phyloP scores from a whole-genome alignment of 2,329 filamentous ascomycete genomes.

The Coniochaeta ligniaria region DNA sequence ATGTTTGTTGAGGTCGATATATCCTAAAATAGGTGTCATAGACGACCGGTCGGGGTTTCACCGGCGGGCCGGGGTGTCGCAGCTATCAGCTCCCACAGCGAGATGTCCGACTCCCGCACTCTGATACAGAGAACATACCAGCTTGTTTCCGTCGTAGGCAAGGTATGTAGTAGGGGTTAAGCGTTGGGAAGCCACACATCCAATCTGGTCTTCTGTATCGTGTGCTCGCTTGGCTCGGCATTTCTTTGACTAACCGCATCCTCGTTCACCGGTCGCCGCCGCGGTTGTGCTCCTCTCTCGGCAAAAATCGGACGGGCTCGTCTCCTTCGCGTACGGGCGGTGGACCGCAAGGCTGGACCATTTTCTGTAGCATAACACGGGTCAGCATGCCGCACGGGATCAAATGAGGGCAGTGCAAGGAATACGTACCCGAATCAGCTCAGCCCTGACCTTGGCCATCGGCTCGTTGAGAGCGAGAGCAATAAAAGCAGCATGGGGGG shows the following conservation, averaged over 20 bases:
- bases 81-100: too few species aligned
- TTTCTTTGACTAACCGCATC: neutral
- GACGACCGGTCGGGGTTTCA: too few species aligned
- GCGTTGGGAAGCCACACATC: too few species aligned
- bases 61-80: too few species aligned
- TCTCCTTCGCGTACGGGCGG: conserved; percentile 50
- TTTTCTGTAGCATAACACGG: conserved; percentile 40
- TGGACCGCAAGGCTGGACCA: conserved; percentile 55
- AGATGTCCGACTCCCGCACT: too few species aligned
- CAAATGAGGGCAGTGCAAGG: conserved; percentile 11
- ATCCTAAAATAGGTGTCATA: too few species aligned
- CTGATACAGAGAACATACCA: too few species aligned
- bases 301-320: conserved; percentile 13
- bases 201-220: too few species aligned
- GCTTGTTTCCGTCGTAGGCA: too few species aligned
- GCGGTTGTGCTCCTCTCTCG: conserved; percentile 1
- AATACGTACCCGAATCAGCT: conserved; percentile 62
- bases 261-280: neutral
- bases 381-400: neutral
- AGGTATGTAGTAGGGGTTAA: too few species aligned
- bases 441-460: conserved; percentile 68
- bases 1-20: too few species aligned
- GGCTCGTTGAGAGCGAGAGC: conserved; percentile 82
- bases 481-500: conserved; percentile 82
- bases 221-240: neutral